A percentile compares a stretch with the other conserved stretches of the same genome.
These are phyloP conservation scores for Parathielavia hyrcaniae DNA, from an alignment of 495 filamentous ascomycete genomes.

Conservation along the genomic window DNA sequence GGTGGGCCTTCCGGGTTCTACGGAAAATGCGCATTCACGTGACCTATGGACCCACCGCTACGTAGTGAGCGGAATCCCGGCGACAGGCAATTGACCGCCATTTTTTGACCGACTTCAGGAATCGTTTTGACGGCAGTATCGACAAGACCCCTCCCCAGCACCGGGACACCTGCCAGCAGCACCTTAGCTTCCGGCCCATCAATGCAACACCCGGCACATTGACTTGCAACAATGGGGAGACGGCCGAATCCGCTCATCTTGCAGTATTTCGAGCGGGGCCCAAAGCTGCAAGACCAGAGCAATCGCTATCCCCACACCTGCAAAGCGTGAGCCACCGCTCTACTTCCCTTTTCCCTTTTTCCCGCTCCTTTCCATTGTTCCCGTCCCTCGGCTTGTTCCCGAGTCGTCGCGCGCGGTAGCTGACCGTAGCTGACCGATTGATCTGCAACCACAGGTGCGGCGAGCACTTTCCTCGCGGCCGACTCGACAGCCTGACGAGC, in stretches of 20 bases:
- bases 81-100: constrained; percentile 28
- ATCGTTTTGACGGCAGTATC: constrained; percentile 26
- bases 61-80: background rate
- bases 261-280: constrained; percentile 76
- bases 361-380: background rate
- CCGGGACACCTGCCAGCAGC: constrained; percentile 6
- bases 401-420: background rate
- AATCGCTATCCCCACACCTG: constrained; percentile 86
- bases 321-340: constrained; percentile 46
- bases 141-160: constrained; percentile 21
- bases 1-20: too few relatives aligned
- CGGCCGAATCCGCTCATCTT: constrained; percentile 75
- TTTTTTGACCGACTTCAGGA: constrained; percentile 16
- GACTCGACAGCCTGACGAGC: constrained; percentile 68
- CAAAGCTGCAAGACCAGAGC: constrained; percentile 73
- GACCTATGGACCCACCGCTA: background rate
- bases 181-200: constrained; percentile 12
- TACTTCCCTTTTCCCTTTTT: background rate
- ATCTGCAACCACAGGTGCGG: constrained; percentile 48
- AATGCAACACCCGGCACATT: constrained; percentile 20
- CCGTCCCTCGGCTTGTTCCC: constrained; percentile 8
- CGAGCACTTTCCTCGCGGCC: constrained; percentile 76
- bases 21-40: background rate
- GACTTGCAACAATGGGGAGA: constrained; percentile 57
- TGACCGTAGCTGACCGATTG: background rate